Conservation (phyloP, 176 grass and related monocot genomes). For the Oryza brachyantha region DNA sequence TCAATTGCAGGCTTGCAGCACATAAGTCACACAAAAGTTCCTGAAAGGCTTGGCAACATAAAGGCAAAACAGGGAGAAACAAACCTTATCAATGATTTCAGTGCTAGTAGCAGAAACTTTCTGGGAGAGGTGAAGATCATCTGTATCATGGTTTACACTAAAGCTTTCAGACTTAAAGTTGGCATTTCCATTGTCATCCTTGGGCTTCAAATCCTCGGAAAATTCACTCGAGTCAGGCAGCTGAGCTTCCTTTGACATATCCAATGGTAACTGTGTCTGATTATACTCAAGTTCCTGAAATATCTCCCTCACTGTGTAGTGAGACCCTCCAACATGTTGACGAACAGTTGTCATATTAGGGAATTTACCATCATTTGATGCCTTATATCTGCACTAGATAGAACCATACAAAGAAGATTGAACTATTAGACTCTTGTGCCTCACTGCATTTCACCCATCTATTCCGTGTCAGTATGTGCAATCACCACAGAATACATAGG, state of each 20-base stretch:
- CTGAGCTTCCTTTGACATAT: conserved; percentile 15
- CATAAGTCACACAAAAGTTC: conserved; percentile 11
- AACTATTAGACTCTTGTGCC: conserved; percentile 12
- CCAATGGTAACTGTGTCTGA: conserved; percentile 20
- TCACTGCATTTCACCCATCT: background rate
- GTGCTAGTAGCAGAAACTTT: conserved; percentile 8
- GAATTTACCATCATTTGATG: conserved; percentile 64
- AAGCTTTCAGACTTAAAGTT: background rate
- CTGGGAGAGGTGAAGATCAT: background rate
- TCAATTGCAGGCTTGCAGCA: background rate
- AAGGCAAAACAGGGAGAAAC: conserved; percentile 8
- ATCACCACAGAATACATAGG: background rate
- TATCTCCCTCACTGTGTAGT: conserved; percentile 49
- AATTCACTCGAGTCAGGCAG: conserved; percentile 11
- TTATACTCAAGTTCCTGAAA: conserved; percentile 65
- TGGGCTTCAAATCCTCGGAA: background rate
- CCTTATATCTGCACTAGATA: conserved; percentile 57
- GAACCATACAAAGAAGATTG: background rate
- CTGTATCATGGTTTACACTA: background rate
- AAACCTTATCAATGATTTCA: conserved; percentile 8
- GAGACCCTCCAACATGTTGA: conserved; percentile 39
- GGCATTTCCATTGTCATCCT: conserved; percentile 11
- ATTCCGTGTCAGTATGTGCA: background rate
- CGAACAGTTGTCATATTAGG: conserved; percentile 1
- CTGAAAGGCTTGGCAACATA: background rate